Base-by-base conservation (phyloP, 345 rosid species). In the Gossypium anomalum region DNA sequence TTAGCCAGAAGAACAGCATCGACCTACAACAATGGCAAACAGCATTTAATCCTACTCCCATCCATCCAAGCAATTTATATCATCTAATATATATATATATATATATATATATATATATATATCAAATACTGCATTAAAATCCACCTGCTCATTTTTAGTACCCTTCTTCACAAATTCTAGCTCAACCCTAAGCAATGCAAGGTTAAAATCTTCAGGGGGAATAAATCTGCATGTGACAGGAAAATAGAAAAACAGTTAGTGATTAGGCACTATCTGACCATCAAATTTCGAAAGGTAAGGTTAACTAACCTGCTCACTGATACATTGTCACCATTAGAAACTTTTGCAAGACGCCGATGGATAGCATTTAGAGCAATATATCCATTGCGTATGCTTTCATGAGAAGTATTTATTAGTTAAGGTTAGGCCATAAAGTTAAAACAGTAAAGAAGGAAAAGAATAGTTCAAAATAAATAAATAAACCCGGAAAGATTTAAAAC, bases 111-210 rank as follows among this genome's bases (percentile, higher is more conserved):
- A 57, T 27, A 27, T 4, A 53, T 25, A 9, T 58, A 76, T 43
- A 78, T 72, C 74, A 69, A 25, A 62, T 25, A 6, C 80, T 52
- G 67, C 27, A 27, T 14, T 55, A 41, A 66, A 43, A 66, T 19
- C 70, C 8, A 87, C 99, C 88, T 90, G 93, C 82, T 96, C 99
- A 81, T 45, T 93, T 84, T 86, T 93, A 48, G 93, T 86, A 47
- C 97, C 98, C 80, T 85, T 93, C 80, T 96, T 96, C 17, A 93
- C 97, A 78, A 96, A 96, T 76, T 96, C 98, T 80, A 96, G 75
- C 78, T 96, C 99, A 11, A 89, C 85, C 38, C 90, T 86, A 56
- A 96, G 88, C 84, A 96, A 20, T 7, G 93, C 97, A 52, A 96
- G 85, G 69, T 87, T 85, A 78, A 85, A 96, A 80, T 85, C 67